Conservation (phyloP, 768 basidiomycete species). For the Tulasnella sp. region DNA sequence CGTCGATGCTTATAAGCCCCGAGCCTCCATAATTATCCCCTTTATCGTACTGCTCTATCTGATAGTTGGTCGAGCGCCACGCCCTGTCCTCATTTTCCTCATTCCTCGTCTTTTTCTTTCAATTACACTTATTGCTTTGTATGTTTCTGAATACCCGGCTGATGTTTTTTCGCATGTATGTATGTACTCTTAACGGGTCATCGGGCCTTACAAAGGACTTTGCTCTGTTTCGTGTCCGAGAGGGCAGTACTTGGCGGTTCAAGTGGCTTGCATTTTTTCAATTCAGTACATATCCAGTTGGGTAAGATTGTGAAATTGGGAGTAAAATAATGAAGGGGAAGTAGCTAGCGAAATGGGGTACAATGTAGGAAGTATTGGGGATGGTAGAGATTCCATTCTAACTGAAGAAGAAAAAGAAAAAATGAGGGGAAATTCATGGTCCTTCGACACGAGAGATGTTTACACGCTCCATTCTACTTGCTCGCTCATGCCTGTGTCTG, state of each 20-base stretch:
- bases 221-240: neutral
- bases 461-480: neutral
- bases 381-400: neutral
- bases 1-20: neutral
- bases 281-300: neutral
- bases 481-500: neutral
- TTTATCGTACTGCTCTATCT: neutral
- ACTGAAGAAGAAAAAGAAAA: neutral
- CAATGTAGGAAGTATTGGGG: neutral
- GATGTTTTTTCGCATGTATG: neutral
- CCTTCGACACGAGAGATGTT: neutral
- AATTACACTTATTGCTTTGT: slow-evolving; percentile 1
- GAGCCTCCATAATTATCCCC: neutral
- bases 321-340: neutral
- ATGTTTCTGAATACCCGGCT: neutral
- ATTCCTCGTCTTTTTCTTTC: neutral
- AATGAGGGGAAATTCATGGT: neutral
- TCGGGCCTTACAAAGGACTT: neutral
- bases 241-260: neutral
- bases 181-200: neutral
- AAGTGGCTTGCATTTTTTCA: neutral
- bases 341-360: neutral
- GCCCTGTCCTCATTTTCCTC: neutral
- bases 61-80: neutral
- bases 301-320: neutral